Base-by-base conservation (phyloP, 164 flowering plant species). In the Berberis thunbergii region DNA sequence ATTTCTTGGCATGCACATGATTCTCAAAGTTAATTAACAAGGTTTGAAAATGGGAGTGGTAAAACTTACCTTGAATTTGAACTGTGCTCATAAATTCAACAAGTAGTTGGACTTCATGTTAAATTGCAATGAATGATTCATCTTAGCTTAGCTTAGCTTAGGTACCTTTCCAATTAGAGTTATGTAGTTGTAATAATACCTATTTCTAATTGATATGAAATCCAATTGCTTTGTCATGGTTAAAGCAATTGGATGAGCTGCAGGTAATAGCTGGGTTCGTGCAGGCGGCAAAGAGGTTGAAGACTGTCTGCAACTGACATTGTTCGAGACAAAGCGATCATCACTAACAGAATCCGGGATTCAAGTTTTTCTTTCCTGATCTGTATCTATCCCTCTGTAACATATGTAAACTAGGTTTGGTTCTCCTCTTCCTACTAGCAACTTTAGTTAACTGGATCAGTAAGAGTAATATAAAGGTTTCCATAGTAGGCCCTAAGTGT, bases 171-270 rank as follows among this genome's bases (percentile, higher is more conserved):
- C 9, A 48, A 48, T 5, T 48, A 9, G 50, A 48, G 50, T 48
- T 48, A 5, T 48, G 50, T 5, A 48, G 50, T 5, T 48, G 9
- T 48, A 5, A 48, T 5, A 5, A 5, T 5, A 0, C 50, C 50
- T 48, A 48, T 48, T 48, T 48, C 50, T 48, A 5, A 48, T 9
- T 48, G 50, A 48, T 48, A 5, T 68, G 58, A 39, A 56, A 54
- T 7, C 71, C 68, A 60, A 72, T 60, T 71, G 73, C 55, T 60
- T 60, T 54, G 5, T 60, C 56, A 50, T 56, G 66, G 52, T 68
- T 77, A 80, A 59, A 92, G 96, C 90, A 88, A 88, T 78, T 93
- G 88, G 98, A 93, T 62, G 98, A 93, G 86, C 71, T 88, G 79
- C 96, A 93, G 78, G 98, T 92, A 38, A 88, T 92, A 9, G 79